Base-by-base conservation (phyloP, 2,329 filamentous ascomycete species). In the Pseudogymnoascus sp. region DNA sequence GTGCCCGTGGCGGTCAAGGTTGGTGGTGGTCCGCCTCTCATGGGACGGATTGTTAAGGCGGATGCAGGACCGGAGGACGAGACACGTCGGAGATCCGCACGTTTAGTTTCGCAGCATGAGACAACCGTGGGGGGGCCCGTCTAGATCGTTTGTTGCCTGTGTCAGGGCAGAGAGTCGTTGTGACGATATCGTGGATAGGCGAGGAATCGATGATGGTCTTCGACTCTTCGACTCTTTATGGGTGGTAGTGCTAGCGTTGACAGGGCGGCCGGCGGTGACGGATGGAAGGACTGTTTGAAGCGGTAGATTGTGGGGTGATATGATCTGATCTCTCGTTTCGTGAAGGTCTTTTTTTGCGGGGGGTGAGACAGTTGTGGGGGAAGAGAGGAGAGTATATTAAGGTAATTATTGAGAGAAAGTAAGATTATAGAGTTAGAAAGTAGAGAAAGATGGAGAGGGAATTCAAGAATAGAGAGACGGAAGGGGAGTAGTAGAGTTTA, bases 31-130 rank as follows among this genome's bases (percentile, higher is more conserved):
- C 42, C 42, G 42, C 42, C 42, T 46, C 42, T 46, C 42, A 46
- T 46, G 21, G 21, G 42, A 46, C 42, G 42, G 21, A 46, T 46
- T 46, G 21, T 46, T 3, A 14, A 7, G n/a, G 42, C 42, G 42
- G 42, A 46, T 46, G 42, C 42, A 46, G 42, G 42, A 46, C 11
- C 42, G 21, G 42, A 46, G 18, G 21, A 46, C 42, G 42, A 46
- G 42, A 40, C 37, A 46, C 42, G 42, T 46, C 42, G 42, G 42
- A 46, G 42, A 46, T 46, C 42, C 42, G 42, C 21, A 46, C 42
- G 42, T 46, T 46, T 46, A 46, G 42, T 46, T 46, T 46, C 42
- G 23, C 11, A 21, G 42, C 42, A 46, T 46, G 42, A 46, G 42
- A 46, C 42, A 46, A 5, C 5, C 42, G 42, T 46, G 42, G 11